These are phyloP conservation scores for Xylaria castorea DNA, from an alignment of 495 filamentous ascomycete genomes.

Conservation along the genomic window DNA sequence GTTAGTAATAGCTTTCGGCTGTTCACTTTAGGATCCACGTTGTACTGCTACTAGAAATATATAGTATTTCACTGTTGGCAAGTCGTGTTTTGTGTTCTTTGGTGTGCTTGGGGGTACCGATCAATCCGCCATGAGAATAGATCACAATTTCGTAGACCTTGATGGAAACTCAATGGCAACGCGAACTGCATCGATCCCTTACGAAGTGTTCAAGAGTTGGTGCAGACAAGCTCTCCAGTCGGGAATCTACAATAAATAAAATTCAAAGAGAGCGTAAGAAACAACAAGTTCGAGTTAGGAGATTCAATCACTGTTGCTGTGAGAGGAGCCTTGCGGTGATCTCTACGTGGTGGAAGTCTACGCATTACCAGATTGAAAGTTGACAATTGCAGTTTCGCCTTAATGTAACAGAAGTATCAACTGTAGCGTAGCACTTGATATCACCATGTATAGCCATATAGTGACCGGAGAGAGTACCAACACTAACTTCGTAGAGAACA, in stretches of 20 bases:
- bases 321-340: background rate
- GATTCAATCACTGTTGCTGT: background rate
- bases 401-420: background rate
- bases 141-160: too few species aligned
- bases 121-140: too few species aligned
- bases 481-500: too few species aligned
- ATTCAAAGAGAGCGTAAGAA: background rate
- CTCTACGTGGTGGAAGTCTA: background rate
- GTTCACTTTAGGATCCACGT: background rate
- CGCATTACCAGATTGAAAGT: background rate
- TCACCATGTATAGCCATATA: background rate
- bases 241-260: background rate
- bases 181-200: too few species aligned
- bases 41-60: background rate
- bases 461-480: background rate
- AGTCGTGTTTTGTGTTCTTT: too few species aligned
- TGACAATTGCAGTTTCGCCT: background rate
- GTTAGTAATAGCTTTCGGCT: background rate
- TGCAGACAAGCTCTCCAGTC: background rate
- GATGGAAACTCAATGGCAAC: too few species aligned
- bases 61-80: too few species aligned
- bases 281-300: background rate
- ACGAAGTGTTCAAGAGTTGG: background rate
- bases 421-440: background rate
- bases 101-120: too few species aligned